phyloP scores from a whole-genome alignment of 345 rosid species.

The Murraya koenigii region DNA sequence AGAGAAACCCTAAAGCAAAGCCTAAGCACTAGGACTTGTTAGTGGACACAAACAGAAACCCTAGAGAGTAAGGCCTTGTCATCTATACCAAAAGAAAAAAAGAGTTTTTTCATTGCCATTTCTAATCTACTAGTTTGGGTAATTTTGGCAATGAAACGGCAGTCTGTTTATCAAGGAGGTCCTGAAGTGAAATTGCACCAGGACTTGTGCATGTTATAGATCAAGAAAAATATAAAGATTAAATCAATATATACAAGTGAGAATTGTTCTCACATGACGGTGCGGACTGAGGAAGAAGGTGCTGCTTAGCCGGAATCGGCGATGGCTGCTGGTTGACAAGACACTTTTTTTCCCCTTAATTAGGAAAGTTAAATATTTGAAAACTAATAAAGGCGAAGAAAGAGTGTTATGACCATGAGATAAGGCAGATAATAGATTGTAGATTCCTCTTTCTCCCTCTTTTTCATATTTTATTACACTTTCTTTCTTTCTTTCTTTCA shows the following conservation, averaged over 20 bases:
- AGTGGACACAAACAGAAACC: conserved; percentile 24
- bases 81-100: not conserved
- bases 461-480: conserved; percentile 17
- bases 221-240: conserved; percentile 10
- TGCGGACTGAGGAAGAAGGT: conserved; percentile 14
- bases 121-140: conserved; percentile 26
- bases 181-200: conserved; percentile 62
- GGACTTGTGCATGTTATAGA: conserved; percentile 27
- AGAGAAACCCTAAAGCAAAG: conserved; percentile 43
- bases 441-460: conserved; percentile 13
- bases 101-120: conserved; percentile 7
- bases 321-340: conserved; percentile 65
- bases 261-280: conserved; percentile 8
- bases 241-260: conserved; percentile 3
- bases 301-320: conserved; percentile 36
- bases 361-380: conserved; percentile 36
- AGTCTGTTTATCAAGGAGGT: conserved; percentile 18
- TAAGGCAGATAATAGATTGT: conserved; percentile 32
- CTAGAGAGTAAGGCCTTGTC: conserved; percentile 29
- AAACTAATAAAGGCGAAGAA: conserved; percentile 36
- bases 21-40: not conserved
- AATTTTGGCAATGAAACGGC: conserved; percentile 9
- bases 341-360: conserved; percentile 32
- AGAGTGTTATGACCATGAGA: conserved; percentile 26
- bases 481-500: conserved; percentile 6